phyloP scores from a whole-genome alignment of 2,329 filamentous ascomycete genomes.

The Hortaea werneckii region DNA sequence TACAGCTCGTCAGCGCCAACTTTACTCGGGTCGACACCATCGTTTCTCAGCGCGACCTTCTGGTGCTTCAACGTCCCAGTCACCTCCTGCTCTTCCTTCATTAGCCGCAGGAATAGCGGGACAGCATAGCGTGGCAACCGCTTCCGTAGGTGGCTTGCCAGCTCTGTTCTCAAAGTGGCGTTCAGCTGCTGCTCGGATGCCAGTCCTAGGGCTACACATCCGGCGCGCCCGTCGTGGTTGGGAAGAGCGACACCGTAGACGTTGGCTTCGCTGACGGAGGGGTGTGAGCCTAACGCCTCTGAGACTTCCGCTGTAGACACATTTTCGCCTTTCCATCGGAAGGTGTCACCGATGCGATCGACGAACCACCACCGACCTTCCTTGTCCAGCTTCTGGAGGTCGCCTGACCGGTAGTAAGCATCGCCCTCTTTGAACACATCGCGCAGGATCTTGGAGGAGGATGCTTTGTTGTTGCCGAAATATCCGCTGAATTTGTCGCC shows the following conservation, averaged over 20 bases:
- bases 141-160: conserved; percentile 49
- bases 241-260: conserved; percentile 76
- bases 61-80: conserved; percentile 88
- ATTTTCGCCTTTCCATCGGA: conserved; percentile 60
- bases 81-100: conserved; percentile 48
- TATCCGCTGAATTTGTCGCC: conserved; percentile 68
- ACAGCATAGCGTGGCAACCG: conserved; percentile 63
- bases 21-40: conserved; percentile 61
- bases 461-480: conserved; percentile 62
- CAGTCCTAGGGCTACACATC: conserved; percentile 62
- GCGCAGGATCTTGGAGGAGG: conserved; percentile 61
- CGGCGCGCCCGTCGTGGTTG: conserved; percentile 72
- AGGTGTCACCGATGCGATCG: conserved; percentile 70
- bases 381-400: conserved; percentile 59
- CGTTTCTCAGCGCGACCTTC: conserved; percentile 60
- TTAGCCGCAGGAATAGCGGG: conserved; percentile 66
- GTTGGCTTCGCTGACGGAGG: conserved; percentile 63
- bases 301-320: conserved; percentile 54
- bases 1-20: conserved; percentile 44
- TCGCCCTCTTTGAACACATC: conserved; percentile 67
- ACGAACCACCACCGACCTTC: conserved; percentile 70
- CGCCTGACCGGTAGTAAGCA: conserved; percentile 75
- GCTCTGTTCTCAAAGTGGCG: conserved; percentile 32
- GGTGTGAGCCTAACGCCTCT: conserved; percentile 59
- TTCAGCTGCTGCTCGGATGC: conserved; percentile 27